Evolutionary conservation across 805 yeast genomes (phyloP).

Genomic region (Teunomyces atbi): DNA sequence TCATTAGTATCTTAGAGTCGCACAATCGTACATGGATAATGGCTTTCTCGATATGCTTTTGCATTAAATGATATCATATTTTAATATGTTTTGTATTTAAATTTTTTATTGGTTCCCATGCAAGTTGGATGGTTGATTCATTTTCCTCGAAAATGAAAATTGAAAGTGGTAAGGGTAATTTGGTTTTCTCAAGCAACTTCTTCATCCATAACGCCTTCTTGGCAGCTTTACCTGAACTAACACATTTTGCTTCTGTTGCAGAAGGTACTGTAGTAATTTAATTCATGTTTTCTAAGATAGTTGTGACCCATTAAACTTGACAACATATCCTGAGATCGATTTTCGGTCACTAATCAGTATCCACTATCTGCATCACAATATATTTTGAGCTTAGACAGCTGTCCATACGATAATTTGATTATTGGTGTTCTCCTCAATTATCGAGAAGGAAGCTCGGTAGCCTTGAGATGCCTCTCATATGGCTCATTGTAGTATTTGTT

Average conservation of each 20-base stretch:
- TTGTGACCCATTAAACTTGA: conserved; percentile 8
- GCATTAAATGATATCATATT: no score
- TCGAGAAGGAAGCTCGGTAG: background rate
- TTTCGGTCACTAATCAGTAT: conserved; percentile 1
- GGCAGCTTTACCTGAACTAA: conserved; percentile 8
- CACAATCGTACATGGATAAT: no score
- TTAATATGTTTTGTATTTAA: no score
- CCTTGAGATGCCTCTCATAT: background rate
- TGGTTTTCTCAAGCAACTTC: background rate
- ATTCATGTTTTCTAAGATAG: conserved; percentile 16
- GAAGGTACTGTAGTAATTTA: conserved; percentile 12
- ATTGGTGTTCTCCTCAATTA: conserved; percentile 12
- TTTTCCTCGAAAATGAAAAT: background rate
- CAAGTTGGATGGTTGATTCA: background rate
- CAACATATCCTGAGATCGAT: conserved; percentile 4
- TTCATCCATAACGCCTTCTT: conserved; percentile 10
- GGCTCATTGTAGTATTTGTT: background rate
- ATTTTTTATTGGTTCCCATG: background rate
- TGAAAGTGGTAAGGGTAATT: background rate
- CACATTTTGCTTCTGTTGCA: conserved; percentile 15
- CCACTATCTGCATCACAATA: conserved; percentile 15
- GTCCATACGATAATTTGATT: background rate
- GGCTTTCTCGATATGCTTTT: no score
- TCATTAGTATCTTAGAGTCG: no score
- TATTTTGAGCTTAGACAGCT: conserved; percentile 2